Evolutionary conservation across 805 yeast species (phyloP), one percentile per base, ranked within the genome.

Genomic region (Jamesozyma piceae): DNA sequence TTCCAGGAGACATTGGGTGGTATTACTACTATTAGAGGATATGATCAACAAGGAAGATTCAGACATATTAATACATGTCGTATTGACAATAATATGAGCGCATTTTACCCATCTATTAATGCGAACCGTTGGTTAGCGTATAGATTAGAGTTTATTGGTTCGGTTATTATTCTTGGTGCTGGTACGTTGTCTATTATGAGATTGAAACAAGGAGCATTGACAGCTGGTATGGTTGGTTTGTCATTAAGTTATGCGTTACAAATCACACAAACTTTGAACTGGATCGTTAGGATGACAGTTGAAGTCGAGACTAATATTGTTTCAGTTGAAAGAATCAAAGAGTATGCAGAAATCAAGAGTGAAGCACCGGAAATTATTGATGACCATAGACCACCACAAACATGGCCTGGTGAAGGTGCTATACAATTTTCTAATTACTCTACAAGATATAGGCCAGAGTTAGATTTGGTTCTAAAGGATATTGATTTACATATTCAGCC

Each of bases 201-300:
- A 19, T 70, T 88, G 51, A 73, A 67, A 42, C 68, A 74, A 15
- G 95, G 96, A 13, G 62, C 68, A 17, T 72, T 90, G 24, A 75
- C 88, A 18, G 88, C 96, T 15, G 98, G 98, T 65, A 67, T 85
- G 58, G 89, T 89, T 55, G 99, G 99, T 71, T 72, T 92, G 54
- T 82, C 95, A 19, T 83, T 92, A 53, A 82, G 95, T 37, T 94
- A 92, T 64, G 90, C 98, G 2, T 71, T 92, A 49, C 95, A 87
- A 63, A 75, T 89, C 47, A 92, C 99, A 0, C 95, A 88, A 64
- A 75, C 95, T 0, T 74, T 92, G 64, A 90, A 88, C 63, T 90
- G 97, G 97, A 87, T 92, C 64, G 97, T 92, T 26, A 77, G 99
- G 67, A 90, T 89, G 97, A 86, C 97, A 0, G 98, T 92, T 35